Conservation (phyloP, 371 early-diverging fungal genomes). For the Parasitella parasitica region DNA sequence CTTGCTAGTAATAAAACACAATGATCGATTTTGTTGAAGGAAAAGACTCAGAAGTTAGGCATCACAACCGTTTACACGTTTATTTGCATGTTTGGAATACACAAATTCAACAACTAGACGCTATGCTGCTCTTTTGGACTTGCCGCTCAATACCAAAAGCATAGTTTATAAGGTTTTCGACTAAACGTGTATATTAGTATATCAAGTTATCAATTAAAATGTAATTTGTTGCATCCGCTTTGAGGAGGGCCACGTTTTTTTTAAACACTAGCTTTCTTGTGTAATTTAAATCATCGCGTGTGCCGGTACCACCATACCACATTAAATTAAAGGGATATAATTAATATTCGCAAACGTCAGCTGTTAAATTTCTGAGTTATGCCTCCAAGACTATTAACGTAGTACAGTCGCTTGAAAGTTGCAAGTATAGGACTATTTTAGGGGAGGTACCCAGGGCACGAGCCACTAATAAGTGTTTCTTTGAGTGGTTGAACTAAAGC, state of each 20-base stretch:
- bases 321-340: background rate
- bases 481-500: background rate
- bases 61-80: background rate
- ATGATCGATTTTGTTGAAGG: conserved; percentile 1
- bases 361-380: conserved; percentile 2
- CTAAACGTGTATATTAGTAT: background rate
- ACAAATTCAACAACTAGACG: background rate
- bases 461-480: conserved; percentile 14
- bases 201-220: background rate
- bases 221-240: background rate
- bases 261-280: conserved; percentile 20
- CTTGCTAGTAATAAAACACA: background rate
- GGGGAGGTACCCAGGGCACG: conserved; percentile 25
- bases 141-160: background rate
- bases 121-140: background rate
- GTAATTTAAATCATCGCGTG: conserved; percentile 20
- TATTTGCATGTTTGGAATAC: background rate
- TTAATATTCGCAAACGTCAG: conserved; percentile 4
- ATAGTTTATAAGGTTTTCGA: background rate
- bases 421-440: conserved; percentile 18
- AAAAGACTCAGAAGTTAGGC: background rate
- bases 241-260: conserved; percentile 24
- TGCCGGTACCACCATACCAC: conserved; percentile 11
- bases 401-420: conserved; percentile 1
- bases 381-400: background rate